Base-by-base conservation (phyloP, 1,139 yeast species). In the Kodamaea sp. region DNA sequence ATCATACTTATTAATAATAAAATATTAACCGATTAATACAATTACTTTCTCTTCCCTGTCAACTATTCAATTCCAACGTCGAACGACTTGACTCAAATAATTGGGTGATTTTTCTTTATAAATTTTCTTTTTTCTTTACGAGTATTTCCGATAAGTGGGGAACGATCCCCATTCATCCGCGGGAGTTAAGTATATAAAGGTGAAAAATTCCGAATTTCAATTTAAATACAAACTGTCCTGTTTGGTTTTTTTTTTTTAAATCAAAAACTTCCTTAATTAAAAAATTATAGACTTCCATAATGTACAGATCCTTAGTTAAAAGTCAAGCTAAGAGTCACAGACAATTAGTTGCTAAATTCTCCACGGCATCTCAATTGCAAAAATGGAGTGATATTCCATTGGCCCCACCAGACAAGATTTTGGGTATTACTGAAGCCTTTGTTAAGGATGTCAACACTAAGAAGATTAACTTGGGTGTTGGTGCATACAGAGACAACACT, bases 381-480 rank as follows among this genome's bases (percentile, higher is more conserved):
- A 57, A 60, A 46, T 70, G 74, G 75, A 60, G 57, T 44, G 70
- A 69, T 23, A 69, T 72, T 46, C 76, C 78, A 39, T 75, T 75
- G 57, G 86, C 86, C 24, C 84, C 86, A 34, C 82, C 89, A 24
- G 92, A 84, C 62, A 81, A 82, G 53, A 82, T 84, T 46, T 67
- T 84, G 53, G 90, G 90, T 31, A 71, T 83, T 40, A 67, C 81
- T 27, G 82, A 78, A 47, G 75, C 79, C 45, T 71, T 46, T 54
- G 60, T 54, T 43, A 67, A 65, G 45, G 77, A 71, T 50, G 26
- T 60, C 41, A 71, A 70, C 57, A 37, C 63, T 38, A 55, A 60
- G 37, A 71, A 71, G 56, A 70, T 71, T 54, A 70, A 70, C 57
- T 66, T 71, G 58, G 77, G 77, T 43, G 77, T 71, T 32, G 77